These are phyloP conservation scores for Zalaria sp. DNA, from an alignment of 2,329 filamentous ascomycete species.

Conservation along the genomic window DNA sequence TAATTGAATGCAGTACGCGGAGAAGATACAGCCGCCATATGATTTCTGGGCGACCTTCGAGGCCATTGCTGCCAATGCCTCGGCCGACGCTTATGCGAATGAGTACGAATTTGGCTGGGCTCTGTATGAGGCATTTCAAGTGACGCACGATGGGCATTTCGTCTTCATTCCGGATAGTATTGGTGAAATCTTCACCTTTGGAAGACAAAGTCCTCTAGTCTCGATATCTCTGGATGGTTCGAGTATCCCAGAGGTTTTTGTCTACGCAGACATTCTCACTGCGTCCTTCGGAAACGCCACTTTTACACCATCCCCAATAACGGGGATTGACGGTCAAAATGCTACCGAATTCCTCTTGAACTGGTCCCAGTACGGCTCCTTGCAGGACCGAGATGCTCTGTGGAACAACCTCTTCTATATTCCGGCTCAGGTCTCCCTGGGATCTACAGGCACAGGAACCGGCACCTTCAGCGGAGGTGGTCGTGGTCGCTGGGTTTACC, in stretches of 20 bases:
- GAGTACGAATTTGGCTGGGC: slow-evolving; percentile 34
- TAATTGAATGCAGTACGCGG: slow-evolving; percentile 17
- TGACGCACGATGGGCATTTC: slow-evolving; percentile 53
- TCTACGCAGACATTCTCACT: slow-evolving; percentile 32
- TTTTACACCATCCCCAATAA: slow-evolving; percentile 34
- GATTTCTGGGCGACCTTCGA: slow-evolving; percentile 26
- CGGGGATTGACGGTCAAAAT: slow-evolving; percentile 42
- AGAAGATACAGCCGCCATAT: slow-evolving; percentile 28
- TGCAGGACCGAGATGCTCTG: slow-evolving; percentile 44
- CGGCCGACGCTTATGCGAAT: slow-evolving; percentile 21
- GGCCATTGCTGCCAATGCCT: slow-evolving; percentile 23
- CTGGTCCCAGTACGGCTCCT: slow-evolving; percentile 30
- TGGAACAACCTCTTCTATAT: slow-evolving; percentile 38
- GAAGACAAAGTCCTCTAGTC: slow-evolving; percentile 36
- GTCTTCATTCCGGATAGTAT: slow-evolving; percentile 40
- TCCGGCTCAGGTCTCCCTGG: slow-evolving; percentile 28
- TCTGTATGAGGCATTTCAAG: slow-evolving; percentile 38
- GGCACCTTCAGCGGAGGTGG: slow-evolving; percentile 32
- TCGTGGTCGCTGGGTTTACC: slow-evolving; percentile 28
- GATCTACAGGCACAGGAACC: slow-evolving; percentile 22
- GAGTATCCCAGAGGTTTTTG: slow-evolving; percentile 43
- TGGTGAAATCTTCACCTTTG: slow-evolving; percentile 36
- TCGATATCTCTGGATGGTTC: slow-evolving; percentile 48
- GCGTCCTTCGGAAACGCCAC: slow-evolving; percentile 25
- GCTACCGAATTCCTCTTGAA: slow-evolving; percentile 35